Conservation (phyloP, 495 filamentous ascomycete genomes). For the Barbatosphaeria neglecta region DNA sequence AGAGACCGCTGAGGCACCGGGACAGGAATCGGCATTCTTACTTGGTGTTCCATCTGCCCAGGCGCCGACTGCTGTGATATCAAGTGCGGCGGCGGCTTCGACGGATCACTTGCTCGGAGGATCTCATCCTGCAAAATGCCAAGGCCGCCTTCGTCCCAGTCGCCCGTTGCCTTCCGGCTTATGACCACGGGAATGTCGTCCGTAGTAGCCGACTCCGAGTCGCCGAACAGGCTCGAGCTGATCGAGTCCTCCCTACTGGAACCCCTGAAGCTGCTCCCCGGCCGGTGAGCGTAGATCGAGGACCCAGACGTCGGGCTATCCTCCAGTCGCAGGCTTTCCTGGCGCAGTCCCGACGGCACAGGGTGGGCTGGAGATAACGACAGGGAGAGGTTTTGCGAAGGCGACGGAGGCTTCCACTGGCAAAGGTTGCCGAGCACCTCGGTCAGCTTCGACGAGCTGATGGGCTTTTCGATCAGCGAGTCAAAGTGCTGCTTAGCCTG, state of each 20-base stretch:
- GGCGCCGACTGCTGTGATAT: slow-evolving; percentile 60
- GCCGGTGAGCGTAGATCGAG: slow-evolving; percentile 56
- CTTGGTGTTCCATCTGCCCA: slow-evolving; percentile 44
- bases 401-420: slow-evolving; percentile 75
- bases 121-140: slow-evolving; percentile 52
- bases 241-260: slow-evolving; percentile 79
- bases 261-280: slow-evolving; percentile 61
- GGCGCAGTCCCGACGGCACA: slow-evolving; percentile 51
- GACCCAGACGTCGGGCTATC: slow-evolving; percentile 79
- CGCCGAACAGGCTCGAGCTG: slow-evolving; percentile 74
- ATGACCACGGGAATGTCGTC: slow-evolving; percentile 71
- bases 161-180: slow-evolving; percentile 53
- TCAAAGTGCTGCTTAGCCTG: slow-evolving; percentile 92
- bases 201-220: slow-evolving; percentile 65
- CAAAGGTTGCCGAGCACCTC: slow-evolving; percentile 78
- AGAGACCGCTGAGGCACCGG: slow-evolving; percentile 52
- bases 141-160: slow-evolving; percentile 62
- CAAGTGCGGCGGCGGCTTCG: slow-evolving; percentile 37
- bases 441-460: slow-evolving; percentile 75
- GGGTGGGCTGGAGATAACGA: slow-evolving; percentile 33
- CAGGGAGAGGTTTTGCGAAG: slow-evolving; percentile 29
- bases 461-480: slow-evolving; percentile 87
- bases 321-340: slow-evolving; percentile 49
- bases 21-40: slow-evolving; percentile 27
- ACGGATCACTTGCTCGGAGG: slow-evolving; percentile 15